Conservation (phyloP, 768 basidiomycete species). For the Mycena olivaceomarginata region DNA sequence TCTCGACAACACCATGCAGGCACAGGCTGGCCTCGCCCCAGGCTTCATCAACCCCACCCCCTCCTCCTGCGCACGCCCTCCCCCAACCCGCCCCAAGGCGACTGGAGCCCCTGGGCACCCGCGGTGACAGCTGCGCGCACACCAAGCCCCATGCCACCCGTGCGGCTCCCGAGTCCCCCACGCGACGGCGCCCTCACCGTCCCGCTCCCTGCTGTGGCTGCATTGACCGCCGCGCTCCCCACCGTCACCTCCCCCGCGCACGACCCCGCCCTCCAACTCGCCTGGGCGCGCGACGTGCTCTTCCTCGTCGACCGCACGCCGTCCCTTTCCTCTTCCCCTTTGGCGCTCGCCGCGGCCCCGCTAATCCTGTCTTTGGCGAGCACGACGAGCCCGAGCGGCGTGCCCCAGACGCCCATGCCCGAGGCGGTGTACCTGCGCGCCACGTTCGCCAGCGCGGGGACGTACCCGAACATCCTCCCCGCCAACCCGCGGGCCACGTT, state of each 20-base stretch:
- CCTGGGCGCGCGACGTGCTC: slow-evolving; percentile 91
- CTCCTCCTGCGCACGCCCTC: too few relatives aligned
- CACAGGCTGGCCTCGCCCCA: slow-evolving; percentile 28
- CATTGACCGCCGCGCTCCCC: slow-evolving; percentile 71
- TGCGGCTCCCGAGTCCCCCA: slow-evolving; percentile 46
- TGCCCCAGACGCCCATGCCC: slow-evolving; percentile 60
- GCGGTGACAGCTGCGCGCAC: slow-evolving; percentile 44
- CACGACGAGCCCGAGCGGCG: neutral
- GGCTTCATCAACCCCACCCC: slow-evolving; percentile 28
- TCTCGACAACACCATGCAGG: slow-evolving; percentile 61
- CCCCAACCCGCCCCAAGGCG: neutral
- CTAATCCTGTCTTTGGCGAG: slow-evolving; percentile 75
- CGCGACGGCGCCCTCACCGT: slow-evolving; percentile 74
- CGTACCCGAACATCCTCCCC: slow-evolving; percentile 77
- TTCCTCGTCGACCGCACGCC: slow-evolving; percentile 82
- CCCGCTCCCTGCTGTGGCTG: slow-evolving; percentile 79
- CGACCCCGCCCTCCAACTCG: slow-evolving; percentile 77
- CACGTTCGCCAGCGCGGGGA: slow-evolving; percentile 82
- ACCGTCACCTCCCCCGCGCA: slow-evolving; percentile 72
- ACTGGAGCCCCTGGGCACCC: slow-evolving; percentile 46
- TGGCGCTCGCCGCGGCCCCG: slow-evolving; percentile 80
- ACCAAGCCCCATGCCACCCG: slow-evolving; percentile 48
- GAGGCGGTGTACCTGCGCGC: slow-evolving; percentile 89
- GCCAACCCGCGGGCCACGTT: slow-evolving; percentile 89
- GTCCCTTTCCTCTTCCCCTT: slow-evolving; percentile 54